phyloP scores from a whole-genome alignment of 1,139 yeast genomes.

The Spathaspora jeffriesii region DNA sequence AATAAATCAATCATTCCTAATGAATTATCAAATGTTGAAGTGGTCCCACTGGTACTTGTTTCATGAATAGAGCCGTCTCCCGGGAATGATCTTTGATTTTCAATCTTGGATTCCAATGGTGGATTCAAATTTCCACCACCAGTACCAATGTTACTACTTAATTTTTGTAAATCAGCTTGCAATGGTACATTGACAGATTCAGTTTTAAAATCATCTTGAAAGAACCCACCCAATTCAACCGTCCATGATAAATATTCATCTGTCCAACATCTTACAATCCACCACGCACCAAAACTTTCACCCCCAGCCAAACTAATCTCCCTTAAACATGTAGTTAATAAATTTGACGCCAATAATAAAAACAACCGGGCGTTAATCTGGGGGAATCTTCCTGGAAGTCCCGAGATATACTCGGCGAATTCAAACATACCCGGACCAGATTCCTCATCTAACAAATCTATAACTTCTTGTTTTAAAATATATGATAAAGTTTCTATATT shows the following conservation, averaged over 20 bases:
- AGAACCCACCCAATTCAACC: slow-evolving; percentile 70
- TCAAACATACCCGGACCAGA: slow-evolving; percentile 11
- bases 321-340: slow-evolving; percentile 64
- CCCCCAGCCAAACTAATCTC: slow-evolving; percentile 64
- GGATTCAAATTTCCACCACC: background rate
- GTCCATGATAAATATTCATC: slow-evolving; percentile 73
- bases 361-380: slow-evolving; percentile 58
- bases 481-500: slow-evolving; percentile 32
- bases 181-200: background rate
- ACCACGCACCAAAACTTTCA: slow-evolving; percentile 73
- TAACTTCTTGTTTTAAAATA: slow-evolving; percentile 39
- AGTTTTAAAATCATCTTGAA: slow-evolving; percentile 33
- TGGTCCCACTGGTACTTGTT: slow-evolving; percentile 2
- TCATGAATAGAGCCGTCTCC: slow-evolving; percentile 1
- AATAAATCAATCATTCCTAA: slow-evolving; percentile 13
- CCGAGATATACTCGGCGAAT: slow-evolving; percentile 26
- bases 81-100: background rate
- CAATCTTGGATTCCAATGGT: background rate
- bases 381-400: slow-evolving; percentile 49
- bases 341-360: slow-evolving; percentile 52
- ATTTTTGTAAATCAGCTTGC: background rate
- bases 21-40: slow-evolving; percentile 7
- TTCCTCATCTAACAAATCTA: slow-evolving; percentile 8
- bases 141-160: background rate
- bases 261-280: slow-evolving; percentile 77